These are phyloP conservation scores for Clonostachys solani DNA, from an alignment of 2,329 filamentous ascomycete genomes.

Conservation along the genomic window DNA sequence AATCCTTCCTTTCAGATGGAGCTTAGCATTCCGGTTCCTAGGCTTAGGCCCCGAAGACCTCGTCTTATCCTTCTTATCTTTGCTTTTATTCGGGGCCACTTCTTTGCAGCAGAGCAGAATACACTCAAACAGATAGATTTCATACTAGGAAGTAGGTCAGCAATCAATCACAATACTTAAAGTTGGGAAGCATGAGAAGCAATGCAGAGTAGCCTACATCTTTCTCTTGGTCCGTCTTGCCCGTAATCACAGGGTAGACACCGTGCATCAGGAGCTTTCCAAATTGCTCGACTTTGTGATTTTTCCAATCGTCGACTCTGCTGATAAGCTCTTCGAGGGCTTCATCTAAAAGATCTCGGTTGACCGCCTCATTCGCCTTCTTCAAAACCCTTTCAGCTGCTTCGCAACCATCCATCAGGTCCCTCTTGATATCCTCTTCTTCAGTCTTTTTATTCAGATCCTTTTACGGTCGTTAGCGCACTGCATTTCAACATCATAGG, in stretches of 20 bases:
- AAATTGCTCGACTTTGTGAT: constrained; percentile 85
- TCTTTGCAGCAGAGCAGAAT: constrained; percentile 98
- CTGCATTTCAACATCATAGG: background rate
- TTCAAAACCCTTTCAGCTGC: constrained; percentile 78
- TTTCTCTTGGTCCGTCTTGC: constrained; percentile 85
- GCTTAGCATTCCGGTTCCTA: constrained; percentile 66
- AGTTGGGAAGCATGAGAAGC: background rate
- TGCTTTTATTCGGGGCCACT: constrained; percentile 76
- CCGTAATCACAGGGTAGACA: constrained; percentile 86
- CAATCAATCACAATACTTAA: background rate
- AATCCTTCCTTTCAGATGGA: constrained; percentile 94
- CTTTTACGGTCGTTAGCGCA: constrained; percentile 31
- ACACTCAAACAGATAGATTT: constrained; percentile 94
- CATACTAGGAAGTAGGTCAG: constrained; percentile 60
- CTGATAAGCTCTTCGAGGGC: constrained; percentile 76
- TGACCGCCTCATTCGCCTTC: constrained; percentile 86
- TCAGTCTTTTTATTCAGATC: constrained; percentile 85
- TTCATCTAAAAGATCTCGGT: constrained; percentile 79
- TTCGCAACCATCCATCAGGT: constrained; percentile 73
- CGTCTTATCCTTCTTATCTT: constrained; percentile 69
- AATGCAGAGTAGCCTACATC: constrained; percentile 54
- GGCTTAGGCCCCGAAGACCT: constrained; percentile 51
- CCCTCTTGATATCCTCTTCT: constrained; percentile 63
- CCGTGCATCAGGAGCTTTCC: constrained; percentile 85
- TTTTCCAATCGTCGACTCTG: constrained; percentile 96